phyloP scores from a whole-genome alignment of 148 eudicot genomes.

The Vaccinium corymbosum region DNA sequence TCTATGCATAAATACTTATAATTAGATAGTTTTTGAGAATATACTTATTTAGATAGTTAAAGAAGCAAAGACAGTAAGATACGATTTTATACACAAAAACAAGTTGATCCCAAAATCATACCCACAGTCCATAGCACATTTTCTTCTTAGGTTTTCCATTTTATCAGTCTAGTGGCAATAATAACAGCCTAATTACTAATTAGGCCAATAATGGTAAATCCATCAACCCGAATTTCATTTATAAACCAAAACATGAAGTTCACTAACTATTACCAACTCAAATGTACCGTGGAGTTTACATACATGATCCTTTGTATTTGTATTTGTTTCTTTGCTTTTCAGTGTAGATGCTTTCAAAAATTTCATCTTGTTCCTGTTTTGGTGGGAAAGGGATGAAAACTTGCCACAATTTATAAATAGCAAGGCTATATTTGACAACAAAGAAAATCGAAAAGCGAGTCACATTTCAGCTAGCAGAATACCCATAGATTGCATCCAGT shows the following conservation, averaged over 20 bases:
- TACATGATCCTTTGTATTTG: background rate
- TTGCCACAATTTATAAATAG: background rate
- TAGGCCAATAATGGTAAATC: background rate
- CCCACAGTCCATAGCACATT: background rate
- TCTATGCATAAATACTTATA: background rate
- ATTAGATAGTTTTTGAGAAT: too few relatives aligned
- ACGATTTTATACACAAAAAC: background rate
- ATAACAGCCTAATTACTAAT: background rate
- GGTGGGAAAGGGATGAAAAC: background rate
- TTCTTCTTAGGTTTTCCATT: background rate
- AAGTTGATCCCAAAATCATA: background rate
- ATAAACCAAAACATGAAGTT: background rate
- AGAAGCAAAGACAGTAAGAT: background rate
- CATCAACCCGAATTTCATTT: background rate
- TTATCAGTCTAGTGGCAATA: background rate
- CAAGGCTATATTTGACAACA: background rate
- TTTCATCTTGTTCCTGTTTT: background rate
- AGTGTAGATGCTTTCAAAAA: background rate
- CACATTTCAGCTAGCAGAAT: background rate
- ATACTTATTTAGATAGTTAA: background rate
- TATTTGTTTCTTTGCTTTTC: background rate
- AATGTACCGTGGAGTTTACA: background rate
- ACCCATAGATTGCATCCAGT: background rate
- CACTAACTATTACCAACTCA: background rate
- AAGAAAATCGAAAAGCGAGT: background rate